phyloP scores from a whole-genome alignment of 805 yeast genomes.

The Ogataea henricii region DNA sequence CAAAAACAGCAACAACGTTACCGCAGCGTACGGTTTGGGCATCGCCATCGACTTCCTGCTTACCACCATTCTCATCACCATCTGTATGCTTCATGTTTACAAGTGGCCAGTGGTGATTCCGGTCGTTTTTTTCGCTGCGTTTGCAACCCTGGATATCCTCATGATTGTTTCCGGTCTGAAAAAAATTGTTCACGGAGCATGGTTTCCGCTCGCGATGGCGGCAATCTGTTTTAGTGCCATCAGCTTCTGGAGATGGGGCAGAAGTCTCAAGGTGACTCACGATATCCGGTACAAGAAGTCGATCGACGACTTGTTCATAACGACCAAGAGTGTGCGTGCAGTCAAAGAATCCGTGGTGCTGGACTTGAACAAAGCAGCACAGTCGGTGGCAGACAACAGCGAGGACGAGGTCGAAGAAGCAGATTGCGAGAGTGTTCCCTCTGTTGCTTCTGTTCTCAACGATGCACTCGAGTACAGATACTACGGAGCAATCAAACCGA shows the following conservation, averaged over 20 bases:
- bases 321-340: slow-evolving; percentile 19
- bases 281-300: slow-evolving; percentile 33
- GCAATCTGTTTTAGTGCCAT: slow-evolving; percentile 41
- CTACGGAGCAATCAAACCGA: slow-evolving; percentile 7
- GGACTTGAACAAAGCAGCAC: slow-evolving; percentile 15
- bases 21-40: slow-evolving; percentile 64
- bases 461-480: slow-evolving; percentile 9
- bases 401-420: slow-evolving; percentile 4
- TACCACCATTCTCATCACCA: slow-evolving; percentile 48
- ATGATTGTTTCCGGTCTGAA: slow-evolving; percentile 50
- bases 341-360: slow-evolving; percentile 22
- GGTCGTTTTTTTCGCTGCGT: slow-evolving; percentile 38
- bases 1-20: slow-evolving; percentile 48
- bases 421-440: slow-evolving; percentile 7
- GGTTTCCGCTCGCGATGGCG: slow-evolving; percentile 57
- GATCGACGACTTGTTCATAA: slow-evolving; percentile 37
- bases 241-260: slow-evolving; percentile 50
- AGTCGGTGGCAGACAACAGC: neutral
- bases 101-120: slow-evolving; percentile 39
- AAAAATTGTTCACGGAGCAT: slow-evolving; percentile 60
- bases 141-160: slow-evolving; percentile 49
- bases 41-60: slow-evolving; percentile 56
- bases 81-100: slow-evolving; percentile 50
- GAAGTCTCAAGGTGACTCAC: slow-evolving; percentile 41
- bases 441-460: neutral